Conservation (phyloP, 331 rosid species). For the Prunus yedoensis region DNA sequence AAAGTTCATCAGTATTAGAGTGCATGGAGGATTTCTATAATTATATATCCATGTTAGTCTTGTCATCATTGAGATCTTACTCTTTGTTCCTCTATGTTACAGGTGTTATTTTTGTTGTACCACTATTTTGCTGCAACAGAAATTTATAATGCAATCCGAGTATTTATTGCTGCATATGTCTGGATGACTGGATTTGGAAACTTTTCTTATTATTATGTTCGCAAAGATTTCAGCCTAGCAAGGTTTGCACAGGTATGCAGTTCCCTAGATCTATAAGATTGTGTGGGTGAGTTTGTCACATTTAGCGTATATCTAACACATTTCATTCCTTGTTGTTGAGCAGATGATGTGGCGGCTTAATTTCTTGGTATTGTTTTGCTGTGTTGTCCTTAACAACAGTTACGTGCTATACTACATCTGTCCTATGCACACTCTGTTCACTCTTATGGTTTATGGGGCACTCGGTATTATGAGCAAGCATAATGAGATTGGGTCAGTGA, state of each 20-base stretch:
- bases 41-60: not conserved
- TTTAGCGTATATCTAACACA: slow-evolving; percentile 26
- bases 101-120: slow-evolving; percentile 94
- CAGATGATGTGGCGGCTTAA: slow-evolving; percentile 99
- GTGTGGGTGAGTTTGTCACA: slow-evolving; percentile 15
- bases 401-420: slow-evolving; percentile 94
- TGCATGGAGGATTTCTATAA: not conserved
- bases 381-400: slow-evolving; percentile 85
- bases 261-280: slow-evolving; percentile 26
- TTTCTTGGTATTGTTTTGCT: slow-evolving; percentile 77
- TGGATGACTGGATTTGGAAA: slow-evolving; percentile 99
- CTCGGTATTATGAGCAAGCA: slow-evolving; percentile 78
- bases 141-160: slow-evolving; percentile 81
- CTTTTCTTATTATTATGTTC: slow-evolving; percentile 90
- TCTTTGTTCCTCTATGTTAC: slow-evolving; percentile 16
- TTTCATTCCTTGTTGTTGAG: slow-evolving; percentile 31
- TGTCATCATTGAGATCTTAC: not conserved
- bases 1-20: not conserved
- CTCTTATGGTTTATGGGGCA: slow-evolving; percentile 89
- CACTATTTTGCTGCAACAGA: slow-evolving; percentile 91
- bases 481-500: slow-evolving; percentile 75
- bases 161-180: slow-evolving; percentile 89
- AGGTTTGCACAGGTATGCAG: slow-evolving; percentile 86
- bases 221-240: slow-evolving; percentile 87
- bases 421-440: slow-evolving; percentile 97